Evolutionary conservation across 352 stramenopile genomes (phyloP).

Genomic region (Phytophthora aleatoria): DNA sequence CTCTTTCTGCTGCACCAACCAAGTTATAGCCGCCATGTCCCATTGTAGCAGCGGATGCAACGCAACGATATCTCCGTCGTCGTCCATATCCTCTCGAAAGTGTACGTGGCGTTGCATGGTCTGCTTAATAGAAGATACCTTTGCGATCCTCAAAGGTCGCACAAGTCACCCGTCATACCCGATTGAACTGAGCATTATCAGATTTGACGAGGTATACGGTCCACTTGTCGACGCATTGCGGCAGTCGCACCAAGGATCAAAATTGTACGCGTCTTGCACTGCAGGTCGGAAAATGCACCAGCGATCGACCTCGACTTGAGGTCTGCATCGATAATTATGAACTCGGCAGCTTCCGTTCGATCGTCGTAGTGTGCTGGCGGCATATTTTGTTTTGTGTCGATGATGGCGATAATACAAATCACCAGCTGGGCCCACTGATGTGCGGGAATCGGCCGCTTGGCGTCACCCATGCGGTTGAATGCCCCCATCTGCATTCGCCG

Average conservation of each 20-base stretch:
- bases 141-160: slow-evolving; percentile 27
- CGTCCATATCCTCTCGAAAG: slow-evolving; percentile 31
- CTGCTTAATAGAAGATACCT: slow-evolving; percentile 25
- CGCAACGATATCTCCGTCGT: slow-evolving; percentile 16
- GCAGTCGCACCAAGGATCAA: slow-evolving; percentile 22
- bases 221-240: slow-evolving; percentile 10
- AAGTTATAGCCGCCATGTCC: slow-evolving; percentile 48
- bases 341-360: background rate
- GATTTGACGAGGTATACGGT: slow-evolving; percentile 28
- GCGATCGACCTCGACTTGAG: slow-evolving; percentile 9
- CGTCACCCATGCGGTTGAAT: slow-evolving; percentile 2
- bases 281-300: slow-evolving; percentile 14
- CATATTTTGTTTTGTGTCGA: background rate
- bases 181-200: slow-evolving; percentile 25
- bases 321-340: slow-evolving; percentile 5
- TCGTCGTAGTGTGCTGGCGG: background rate
- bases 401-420: slow-evolving; percentile 24
- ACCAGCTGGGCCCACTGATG: slow-evolving; percentile 23
- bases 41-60: slow-evolving; percentile 65
- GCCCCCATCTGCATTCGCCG: slow-evolving; percentile 15
- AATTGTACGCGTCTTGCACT: slow-evolving; percentile 12
- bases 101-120: slow-evolving; percentile 30
- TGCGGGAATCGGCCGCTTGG: slow-evolving; percentile 13
- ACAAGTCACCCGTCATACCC: slow-evolving; percentile 5
- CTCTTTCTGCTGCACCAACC: slow-evolving; percentile 46